These are phyloP conservation scores for Apiotrichum akiyoshidainum DNA, from an alignment of 1,284 basidiomycete species.

Conservation along the genomic window DNA sequence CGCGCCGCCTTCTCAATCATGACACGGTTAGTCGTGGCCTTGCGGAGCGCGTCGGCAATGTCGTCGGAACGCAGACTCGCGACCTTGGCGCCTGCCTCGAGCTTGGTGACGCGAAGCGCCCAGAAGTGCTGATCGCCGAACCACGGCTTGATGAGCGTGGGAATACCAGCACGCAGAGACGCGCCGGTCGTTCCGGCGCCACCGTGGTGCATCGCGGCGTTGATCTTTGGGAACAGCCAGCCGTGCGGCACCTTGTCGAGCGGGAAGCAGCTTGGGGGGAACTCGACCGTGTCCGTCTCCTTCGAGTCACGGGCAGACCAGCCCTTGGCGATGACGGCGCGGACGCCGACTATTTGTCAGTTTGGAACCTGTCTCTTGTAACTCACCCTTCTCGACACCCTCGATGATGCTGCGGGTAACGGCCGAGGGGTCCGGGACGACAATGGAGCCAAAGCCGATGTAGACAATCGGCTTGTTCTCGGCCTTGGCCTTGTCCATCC, in stretches of 20 bases:
- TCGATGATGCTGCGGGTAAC: constrained; percentile 64
- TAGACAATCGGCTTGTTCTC: constrained; percentile 68
- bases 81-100: constrained; percentile 59
- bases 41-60: constrained; percentile 57
- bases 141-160: constrained; percentile 71
- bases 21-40: constrained; percentile 58
- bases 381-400: constrained; percentile 62
- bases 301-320: constrained; percentile 62
- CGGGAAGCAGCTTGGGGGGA: constrained; percentile 45
- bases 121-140: constrained; percentile 71
- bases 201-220: constrained; percentile 63
- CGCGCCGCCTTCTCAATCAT: constrained; percentile 66
- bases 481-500: constrained; percentile 59
- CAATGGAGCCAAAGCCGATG: constrained; percentile 68
- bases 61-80: constrained; percentile 56
- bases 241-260: constrained; percentile 72
- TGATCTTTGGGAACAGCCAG: constrained; percentile 68
- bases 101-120: constrained; percentile 63
- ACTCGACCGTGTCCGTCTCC: constrained; percentile 47
- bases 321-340: constrained; percentile 72
- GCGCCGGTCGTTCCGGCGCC: constrained; percentile 71
- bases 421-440: constrained; percentile 65
- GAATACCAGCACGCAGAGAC: constrained; percentile 65
- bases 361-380: neutral
- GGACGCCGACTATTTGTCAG: constrained; percentile 55